Evolutionary conservation across 1,139 yeast genomes (phyloP).

Genomic region (Yamadazyma taylorii): DNA sequence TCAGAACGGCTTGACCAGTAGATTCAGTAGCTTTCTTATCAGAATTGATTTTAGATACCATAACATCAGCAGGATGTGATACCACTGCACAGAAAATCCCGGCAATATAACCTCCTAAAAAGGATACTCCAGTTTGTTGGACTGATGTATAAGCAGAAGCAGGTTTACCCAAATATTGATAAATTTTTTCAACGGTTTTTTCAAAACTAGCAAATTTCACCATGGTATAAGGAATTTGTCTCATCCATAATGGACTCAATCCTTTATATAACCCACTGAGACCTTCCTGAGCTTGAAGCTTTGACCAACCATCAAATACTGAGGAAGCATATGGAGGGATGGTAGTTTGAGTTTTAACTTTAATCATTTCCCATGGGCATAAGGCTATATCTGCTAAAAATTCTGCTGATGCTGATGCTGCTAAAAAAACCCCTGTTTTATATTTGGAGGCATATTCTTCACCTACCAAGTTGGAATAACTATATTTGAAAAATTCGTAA

Average conservation of each 20-base stretch:
- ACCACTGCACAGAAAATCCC: constrained; percentile 94
- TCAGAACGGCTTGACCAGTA: constrained; percentile 61
- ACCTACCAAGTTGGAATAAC: constrained; percentile 69
- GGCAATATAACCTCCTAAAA: constrained; percentile 92
- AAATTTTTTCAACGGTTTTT: constrained; percentile 76
- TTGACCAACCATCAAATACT: constrained; percentile 66
- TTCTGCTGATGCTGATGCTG: constrained; percentile 91
- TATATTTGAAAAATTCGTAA: constrained; percentile 84
- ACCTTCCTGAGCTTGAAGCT: constrained; percentile 68
- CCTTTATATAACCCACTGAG: constrained; percentile 79
- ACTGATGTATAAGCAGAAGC: constrained; percentile 36
- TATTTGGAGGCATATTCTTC: constrained; percentile 60
- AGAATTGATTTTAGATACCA: constrained; percentile 89
- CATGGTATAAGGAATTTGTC: constrained; percentile 97
- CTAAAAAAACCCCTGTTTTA: constrained; percentile 72
- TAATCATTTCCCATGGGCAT: constrained; percentile 93
- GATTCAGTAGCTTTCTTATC: constrained; percentile 70
- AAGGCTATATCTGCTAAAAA: constrained; percentile 84
- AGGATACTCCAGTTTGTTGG: constrained; percentile 91
- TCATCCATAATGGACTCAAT: constrained; percentile 84
- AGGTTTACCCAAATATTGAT: constrained; percentile 50
- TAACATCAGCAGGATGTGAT: constrained; percentile 96
- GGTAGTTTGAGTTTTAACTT: constrained; percentile 90
- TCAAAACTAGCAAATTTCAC: constrained; percentile 93
- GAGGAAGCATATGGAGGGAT: constrained; percentile 74